A percentile compares a stretch with the other conserved stretches of the same genome.
phyloP scores from a whole-genome alignment of 176 grass and related monocot genomes.

The Zoysia pacifica region DNA sequence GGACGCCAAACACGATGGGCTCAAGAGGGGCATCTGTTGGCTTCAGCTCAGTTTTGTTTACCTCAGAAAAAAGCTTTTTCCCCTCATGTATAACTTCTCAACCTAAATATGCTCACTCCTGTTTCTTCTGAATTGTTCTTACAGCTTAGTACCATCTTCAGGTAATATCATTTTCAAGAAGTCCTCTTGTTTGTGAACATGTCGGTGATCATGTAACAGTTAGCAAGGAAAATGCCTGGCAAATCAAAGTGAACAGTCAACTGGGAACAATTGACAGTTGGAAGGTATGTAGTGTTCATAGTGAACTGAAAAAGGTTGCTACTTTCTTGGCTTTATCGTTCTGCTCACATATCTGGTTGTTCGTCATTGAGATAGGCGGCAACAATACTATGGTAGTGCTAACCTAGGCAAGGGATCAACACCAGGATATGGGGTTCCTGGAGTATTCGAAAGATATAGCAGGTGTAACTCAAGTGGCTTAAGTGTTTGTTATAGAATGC shows the following conservation, averaged over 20 bases:
- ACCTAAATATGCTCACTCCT: conserved; percentile 18
- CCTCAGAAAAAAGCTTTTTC: conserved; percentile 49
- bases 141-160: conserved; percentile 44
- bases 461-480: not conserved
- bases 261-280: conserved; percentile 87
- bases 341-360: not conserved
- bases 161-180: conserved; percentile 52
- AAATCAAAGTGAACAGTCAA: conserved; percentile 79
- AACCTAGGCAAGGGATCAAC: not conserved
- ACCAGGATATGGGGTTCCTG: not conserved
- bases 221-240: conserved; percentile 59
- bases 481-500: not conserved
- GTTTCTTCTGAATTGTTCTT: conserved; percentile 35
- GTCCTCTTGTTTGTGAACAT: conserved; percentile 46
- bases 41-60: conserved; percentile 83
- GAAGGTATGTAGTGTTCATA: conserved; percentile 59
- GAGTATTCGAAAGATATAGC: not conserved
- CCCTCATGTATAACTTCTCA: conserved; percentile 59
- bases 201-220: conserved; percentile 62
- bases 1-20: conserved; percentile 69
- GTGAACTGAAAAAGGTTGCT: not conserved
- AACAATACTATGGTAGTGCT: not conserved
- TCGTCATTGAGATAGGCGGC: not conserved
- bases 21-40: conserved; percentile 72
- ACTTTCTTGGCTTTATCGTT: not conserved